Percentiles rank a stretch among this genome's conserved stretches.
phyloP scores from a whole-genome alignment of 306 rosid species.

The Styphnolobium japonicum region DNA sequence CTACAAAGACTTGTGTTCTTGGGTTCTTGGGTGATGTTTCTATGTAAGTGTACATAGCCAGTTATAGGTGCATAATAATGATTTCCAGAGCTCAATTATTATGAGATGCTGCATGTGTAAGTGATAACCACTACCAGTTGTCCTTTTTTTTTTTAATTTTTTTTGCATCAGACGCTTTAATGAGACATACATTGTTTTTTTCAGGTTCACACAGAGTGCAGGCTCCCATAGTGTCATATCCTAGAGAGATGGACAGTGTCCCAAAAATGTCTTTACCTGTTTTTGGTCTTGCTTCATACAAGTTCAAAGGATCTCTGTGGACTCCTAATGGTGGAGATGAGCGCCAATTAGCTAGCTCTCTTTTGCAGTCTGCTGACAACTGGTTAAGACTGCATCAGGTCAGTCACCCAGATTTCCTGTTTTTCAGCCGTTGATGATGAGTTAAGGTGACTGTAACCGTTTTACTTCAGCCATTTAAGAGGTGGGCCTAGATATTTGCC shows the following conservation, averaged over 20 bases:
- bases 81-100: neutral
- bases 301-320: slow-evolving; percentile 88
- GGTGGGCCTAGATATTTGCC: slow-evolving; percentile 15
- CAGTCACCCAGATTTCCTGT: slow-evolving; percentile 86
- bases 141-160: slow-evolving; percentile 1
- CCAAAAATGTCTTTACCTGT: slow-evolving; percentile 63
- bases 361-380: slow-evolving; percentile 58
- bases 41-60: neutral
- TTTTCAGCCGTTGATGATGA: slow-evolving; percentile 64
- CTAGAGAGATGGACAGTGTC: slow-evolving; percentile 40
- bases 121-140: neutral
- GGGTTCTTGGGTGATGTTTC: neutral
- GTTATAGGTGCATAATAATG: slow-evolving; percentile 2
- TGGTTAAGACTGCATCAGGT: slow-evolving; percentile 66
- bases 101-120: neutral
- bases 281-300: slow-evolving; percentile 89
- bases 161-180: slow-evolving; percentile 2
- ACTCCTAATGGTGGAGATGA: slow-evolving; percentile 69
- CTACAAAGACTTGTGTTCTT: neutral
- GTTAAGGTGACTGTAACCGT: slow-evolving; percentile 12
- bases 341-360: slow-evolving; percentile 51
- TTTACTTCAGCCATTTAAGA: slow-evolving; percentile 31
- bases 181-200: slow-evolving; percentile 3
- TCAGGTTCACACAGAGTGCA: slow-evolving; percentile 50
- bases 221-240: slow-evolving; percentile 39